Evolutionary conservation across 768 basidiomycete genomes (phyloP).

Genomic region (Russula dissimulans): DNA sequence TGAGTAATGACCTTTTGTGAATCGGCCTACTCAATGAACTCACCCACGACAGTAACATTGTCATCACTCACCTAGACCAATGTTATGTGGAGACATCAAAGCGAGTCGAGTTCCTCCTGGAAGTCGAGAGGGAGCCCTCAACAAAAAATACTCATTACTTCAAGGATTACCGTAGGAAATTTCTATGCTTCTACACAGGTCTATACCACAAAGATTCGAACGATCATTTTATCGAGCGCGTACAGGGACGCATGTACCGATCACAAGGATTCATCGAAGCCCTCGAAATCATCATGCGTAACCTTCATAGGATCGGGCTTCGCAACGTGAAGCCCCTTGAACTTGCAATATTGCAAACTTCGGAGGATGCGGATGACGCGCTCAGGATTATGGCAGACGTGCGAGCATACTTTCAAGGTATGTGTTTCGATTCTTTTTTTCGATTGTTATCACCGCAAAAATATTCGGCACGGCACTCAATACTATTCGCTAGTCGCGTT

Average conservation of each 20-base stretch:
- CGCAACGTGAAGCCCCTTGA: constrained; percentile 32
- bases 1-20: constrained; percentile 22
- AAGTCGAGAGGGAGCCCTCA: not conserved
- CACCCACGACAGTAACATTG: not conserved
- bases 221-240: not conserved
- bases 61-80: not conserved
- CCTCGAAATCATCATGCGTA: not conserved
- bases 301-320: constrained; percentile 33
- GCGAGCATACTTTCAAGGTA: constrained; percentile 69
- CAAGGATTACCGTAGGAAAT: constrained; percentile 6
- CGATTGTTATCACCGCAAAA: not conserved
- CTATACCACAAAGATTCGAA: not conserved
- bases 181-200: not conserved
- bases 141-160: not conserved
- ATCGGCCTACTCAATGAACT: not conserved
- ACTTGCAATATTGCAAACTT: constrained; percentile 35
- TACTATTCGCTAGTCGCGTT: constrained; percentile 32
- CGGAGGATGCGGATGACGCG: constrained; percentile 46
- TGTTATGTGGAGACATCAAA: not conserved
- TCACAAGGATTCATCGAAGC: not conserved
- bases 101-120: not conserved
- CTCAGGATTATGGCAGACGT: constrained; percentile 64
- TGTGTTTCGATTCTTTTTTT: constrained; percentile 1
- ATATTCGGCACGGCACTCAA: not conserved
- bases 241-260: not conserved